Evolutionary conservation across 352 stramenopile genomes (phyloP).

Genomic region (Globisporangium mamillatum): DNA sequence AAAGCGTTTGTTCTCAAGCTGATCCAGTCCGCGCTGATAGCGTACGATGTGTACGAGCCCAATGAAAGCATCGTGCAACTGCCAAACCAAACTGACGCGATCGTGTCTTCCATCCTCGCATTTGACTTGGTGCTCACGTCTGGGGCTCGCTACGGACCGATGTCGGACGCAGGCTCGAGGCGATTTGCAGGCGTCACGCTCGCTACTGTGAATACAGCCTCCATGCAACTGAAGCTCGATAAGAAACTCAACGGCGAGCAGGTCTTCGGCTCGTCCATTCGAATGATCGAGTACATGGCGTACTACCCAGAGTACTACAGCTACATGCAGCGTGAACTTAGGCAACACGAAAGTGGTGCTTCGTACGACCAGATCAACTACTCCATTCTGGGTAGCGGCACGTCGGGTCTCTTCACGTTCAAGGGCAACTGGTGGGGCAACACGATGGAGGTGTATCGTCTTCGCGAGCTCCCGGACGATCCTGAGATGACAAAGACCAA

Average conservation of each 20-base stretch:
- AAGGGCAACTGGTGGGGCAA: slow-evolving; percentile 33
- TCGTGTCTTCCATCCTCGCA: slow-evolving; percentile 10
- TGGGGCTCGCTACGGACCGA: slow-evolving; percentile 10
- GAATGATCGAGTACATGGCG: slow-evolving; percentile 31
- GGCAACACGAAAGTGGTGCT: background rate
- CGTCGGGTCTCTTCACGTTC: slow-evolving; percentile 34
- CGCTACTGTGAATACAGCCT: slow-evolving; percentile 18
- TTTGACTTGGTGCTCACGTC: slow-evolving; percentile 23
- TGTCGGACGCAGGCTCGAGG: slow-evolving; percentile 14
- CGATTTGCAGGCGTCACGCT: slow-evolving; percentile 14
- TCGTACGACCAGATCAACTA: slow-evolving; percentile 23
- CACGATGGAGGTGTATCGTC: slow-evolving; percentile 31
- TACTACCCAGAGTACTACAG: slow-evolving; percentile 38
- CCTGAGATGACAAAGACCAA: background rate
- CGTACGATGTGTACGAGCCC: slow-evolving; percentile 8
- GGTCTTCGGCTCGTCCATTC: slow-evolving; percentile 19
- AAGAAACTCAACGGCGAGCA: slow-evolving; percentile 23
- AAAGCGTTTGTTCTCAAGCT: slow-evolving; percentile 29
- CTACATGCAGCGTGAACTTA: slow-evolving; percentile 13
- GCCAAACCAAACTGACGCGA: slow-evolving; percentile 18
- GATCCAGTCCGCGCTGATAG: slow-evolving; percentile 22
- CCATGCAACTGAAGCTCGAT: slow-evolving; percentile 23
- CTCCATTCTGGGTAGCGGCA: slow-evolving; percentile 23
- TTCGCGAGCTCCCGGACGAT: slow-evolving; percentile 22
- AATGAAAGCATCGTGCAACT: background rate